phyloP scores from a whole-genome alignment of 106 monocot genomes.

The Hemerocallis citrina region DNA sequence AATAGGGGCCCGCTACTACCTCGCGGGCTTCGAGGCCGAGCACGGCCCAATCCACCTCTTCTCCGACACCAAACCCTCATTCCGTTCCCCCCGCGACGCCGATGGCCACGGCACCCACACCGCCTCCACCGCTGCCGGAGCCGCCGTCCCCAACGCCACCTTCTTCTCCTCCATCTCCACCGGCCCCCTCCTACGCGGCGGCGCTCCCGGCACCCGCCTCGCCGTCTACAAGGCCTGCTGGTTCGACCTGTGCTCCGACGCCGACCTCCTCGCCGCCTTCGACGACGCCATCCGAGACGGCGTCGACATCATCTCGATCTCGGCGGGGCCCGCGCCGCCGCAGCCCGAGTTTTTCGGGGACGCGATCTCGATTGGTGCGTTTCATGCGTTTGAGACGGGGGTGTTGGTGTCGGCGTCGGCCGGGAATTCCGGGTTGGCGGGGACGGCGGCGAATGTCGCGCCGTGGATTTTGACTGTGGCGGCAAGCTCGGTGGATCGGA shows the following conservation, averaged over 20 bases:
- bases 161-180: conserved; percentile 1
- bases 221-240: conserved; percentile 38
- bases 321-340: neutral
- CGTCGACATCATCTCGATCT: conserved; percentile 27
- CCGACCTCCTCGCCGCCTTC: conserved; percentile 23
- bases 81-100: conserved; percentile 6
- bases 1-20: conserved; percentile 15
- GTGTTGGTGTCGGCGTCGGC: conserved; percentile 30
- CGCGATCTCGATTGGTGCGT: conserved; percentile 30
- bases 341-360: conserved; percentile 5
- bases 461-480: conserved; percentile 20
- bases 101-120: conserved; percentile 32
- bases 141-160: neutral
- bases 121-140: conserved; percentile 10
- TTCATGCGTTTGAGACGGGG: conserved; percentile 26
- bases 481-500: conserved; percentile 10
- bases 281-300: conserved; percentile 42
- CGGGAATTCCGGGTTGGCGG: conserved; percentile 25
- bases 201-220: conserved; percentile 9
- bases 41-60: neutral
- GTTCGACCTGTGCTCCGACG: neutral
- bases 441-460: neutral
- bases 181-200: conserved; percentile 11
- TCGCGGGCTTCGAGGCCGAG: neutral
- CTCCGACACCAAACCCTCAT: neutral